A percentile compares a stretch with the other conserved stretches of the same genome.
phyloP scores from a whole-genome alignment of 2,329 filamentous ascomycete genomes.

The Fusarium verticillioides region DNA sequence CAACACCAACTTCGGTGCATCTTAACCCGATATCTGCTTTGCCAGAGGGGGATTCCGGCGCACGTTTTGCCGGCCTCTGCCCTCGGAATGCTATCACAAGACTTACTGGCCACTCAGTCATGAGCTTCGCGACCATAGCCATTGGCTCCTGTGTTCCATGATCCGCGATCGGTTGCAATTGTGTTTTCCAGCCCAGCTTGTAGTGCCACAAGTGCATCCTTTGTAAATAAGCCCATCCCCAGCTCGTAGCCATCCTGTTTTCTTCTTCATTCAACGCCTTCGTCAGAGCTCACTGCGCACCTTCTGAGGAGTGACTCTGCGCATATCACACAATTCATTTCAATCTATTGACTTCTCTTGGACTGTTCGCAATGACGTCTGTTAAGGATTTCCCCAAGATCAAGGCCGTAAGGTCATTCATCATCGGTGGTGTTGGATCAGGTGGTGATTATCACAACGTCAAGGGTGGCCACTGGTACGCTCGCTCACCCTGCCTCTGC shows the following conservation, averaged over 20 bases:
- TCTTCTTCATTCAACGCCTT: constrained; percentile 1
- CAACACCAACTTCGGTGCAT: constrained; percentile 34
- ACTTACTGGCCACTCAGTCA: constrained; percentile 17
- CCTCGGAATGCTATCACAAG: constrained; percentile 26
- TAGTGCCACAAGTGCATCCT: constrained; percentile 20
- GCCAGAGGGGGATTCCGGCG: constrained; percentile 30
- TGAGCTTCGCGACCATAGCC: constrained; percentile 7
- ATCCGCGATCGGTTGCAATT: constrained; percentile 19
- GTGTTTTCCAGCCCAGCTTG: constrained; percentile 27
- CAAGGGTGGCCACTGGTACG: constrained; percentile 73
- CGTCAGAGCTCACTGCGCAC: background rate
- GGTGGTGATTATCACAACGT: constrained; percentile 95
- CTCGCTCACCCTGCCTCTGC: background rate
- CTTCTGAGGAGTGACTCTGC: background rate
- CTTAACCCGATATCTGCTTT: constrained; percentile 32
- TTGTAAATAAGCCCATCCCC: constrained; percentile 37
- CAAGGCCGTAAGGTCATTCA: constrained; percentile 77
- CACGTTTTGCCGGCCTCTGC: constrained; percentile 22
- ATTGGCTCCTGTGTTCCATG: constrained; percentile 8
- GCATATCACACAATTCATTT: background rate
- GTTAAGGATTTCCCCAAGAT: constrained; percentile 76
- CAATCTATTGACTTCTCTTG: background rate
- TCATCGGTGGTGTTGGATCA: constrained; percentile 61
- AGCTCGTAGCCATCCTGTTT: background rate
- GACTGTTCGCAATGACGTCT: constrained; percentile 55